Conservation (phyloP, 2,329 filamentous ascomycete species). For the Colletotrichum sp. region DNA sequence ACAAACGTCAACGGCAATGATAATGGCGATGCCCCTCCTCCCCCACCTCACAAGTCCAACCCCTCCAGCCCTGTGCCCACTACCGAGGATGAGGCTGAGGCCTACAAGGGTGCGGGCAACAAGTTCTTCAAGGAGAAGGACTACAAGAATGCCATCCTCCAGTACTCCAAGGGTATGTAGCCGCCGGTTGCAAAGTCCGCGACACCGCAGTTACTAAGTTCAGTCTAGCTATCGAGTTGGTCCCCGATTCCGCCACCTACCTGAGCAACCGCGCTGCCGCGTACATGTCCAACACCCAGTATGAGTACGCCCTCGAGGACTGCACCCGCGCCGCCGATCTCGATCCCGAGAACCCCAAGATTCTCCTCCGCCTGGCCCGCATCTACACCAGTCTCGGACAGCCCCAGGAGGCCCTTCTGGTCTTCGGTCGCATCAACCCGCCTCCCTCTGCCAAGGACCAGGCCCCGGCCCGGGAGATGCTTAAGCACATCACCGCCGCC, state of each 20-base stretch:
- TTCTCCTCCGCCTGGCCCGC: slow-evolving; percentile 84
- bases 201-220: not conserved
- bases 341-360: slow-evolving; percentile 86
- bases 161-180: slow-evolving; percentile 88
- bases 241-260: slow-evolving; percentile 86
- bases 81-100: slow-evolving; percentile 78
- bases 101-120: slow-evolving; percentile 91
- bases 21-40: slow-evolving; percentile 62
- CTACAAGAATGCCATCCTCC: slow-evolving; percentile 84
- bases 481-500: slow-evolving; percentile 79
- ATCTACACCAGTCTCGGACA: slow-evolving; percentile 88
- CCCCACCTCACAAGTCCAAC: slow-evolving; percentile 74
- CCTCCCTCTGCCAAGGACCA: slow-evolving; percentile 85
- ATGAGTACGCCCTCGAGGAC: slow-evolving; percentile 82
- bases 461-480: slow-evolving; percentile 83
- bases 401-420: slow-evolving; percentile 84
- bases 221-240: slow-evolving; percentile 82
- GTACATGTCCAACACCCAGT: slow-evolving; percentile 86
- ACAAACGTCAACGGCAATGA: slow-evolving; percentile 50
- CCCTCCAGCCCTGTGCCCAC: slow-evolving; percentile 62
- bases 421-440: slow-evolving; percentile 81
- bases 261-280: slow-evolving; percentile 95
- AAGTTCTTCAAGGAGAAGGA: slow-evolving; percentile 97
- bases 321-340: slow-evolving; percentile 82
- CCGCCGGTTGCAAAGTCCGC: not conserved